Base-by-base conservation (phyloP, 768 basidiomycete genomes). In the Dioszegia aurantiaca region DNA sequence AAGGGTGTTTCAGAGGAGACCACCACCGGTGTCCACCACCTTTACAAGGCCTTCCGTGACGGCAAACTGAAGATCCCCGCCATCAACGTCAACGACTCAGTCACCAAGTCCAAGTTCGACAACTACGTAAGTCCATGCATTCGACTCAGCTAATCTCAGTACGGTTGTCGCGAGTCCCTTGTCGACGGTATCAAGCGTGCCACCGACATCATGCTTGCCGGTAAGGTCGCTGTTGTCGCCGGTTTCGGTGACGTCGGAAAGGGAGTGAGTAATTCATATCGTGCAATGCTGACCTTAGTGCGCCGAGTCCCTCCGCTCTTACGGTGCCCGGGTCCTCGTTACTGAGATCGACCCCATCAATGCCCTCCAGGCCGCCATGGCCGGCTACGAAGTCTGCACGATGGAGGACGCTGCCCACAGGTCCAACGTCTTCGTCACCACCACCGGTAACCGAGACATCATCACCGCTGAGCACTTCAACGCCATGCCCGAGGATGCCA, bases 281-380 rank as follows among this genome's bases (percentile, higher is more conserved):
- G 33, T 33, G 14, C 19, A 30, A n/a, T 66, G 41, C 92, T 90
- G 26, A 59, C 16, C 48, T 11, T 57, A 70, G 68, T 99, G 95
- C 77, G 94, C 94, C 55, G 92, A 98, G 79, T 90, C 95, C 21
- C 86, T 99, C 70, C 85, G 86, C 51, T 89, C 91, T n/a, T 99
- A 98, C 78, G 95, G 95, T 76, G 86, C 92, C 64, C 93, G 95
- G 72, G 94, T 98, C 41, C 70, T 99, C 69, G 77, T 99, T 75
- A 97, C 95, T 63, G 95, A 99, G 79, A 95, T 99, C 77, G 95
- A 99, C 80, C 95, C 95, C 64, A 99, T 99, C 86, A 99, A 99
- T 78, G 95, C 94, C 48, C 87, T 99, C 59, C 95, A 99, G 79
- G 95, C 95, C 68, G 94, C 93, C 55, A 99, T 99, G 95, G 92